Base-by-base conservation (phyloP, 768 basidiomycete species). In the Pisolithus tinctorius region DNA sequence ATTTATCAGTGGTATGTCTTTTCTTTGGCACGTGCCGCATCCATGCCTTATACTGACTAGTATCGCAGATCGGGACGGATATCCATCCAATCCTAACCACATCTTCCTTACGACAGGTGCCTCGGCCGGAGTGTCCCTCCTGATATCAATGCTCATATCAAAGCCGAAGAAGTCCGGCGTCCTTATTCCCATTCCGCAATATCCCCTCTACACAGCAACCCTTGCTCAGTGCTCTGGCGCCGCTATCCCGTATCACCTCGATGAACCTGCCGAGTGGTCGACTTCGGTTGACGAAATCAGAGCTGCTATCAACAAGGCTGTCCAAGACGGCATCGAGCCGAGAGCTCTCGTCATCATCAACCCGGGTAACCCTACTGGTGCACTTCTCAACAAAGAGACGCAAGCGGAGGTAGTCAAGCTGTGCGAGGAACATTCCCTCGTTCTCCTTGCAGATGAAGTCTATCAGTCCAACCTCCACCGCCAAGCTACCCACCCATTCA, bases 61-160 rank as follows among this genome's bases (percentile, higher is more conserved):
- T 23, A 4, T 31, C 41, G 37, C 62, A 95, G 93, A 85, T 49
- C 91, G 95, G 45, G 95, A 98, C 65, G 93, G 93, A 10, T 84
- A 82, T 68, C 84, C 92, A 3, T 77, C 92, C 16, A 69, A 88
- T 64, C 87, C 93, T 2, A 80, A 80, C 49, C 75, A 86, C 65
- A 95, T 99, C 68, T 99, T 92, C 78, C 82, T 99, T 40, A 98
- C 95, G 16, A 87, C 83, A 25, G 96, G 95, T 39, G 95, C 96
- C 17, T 96, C 93, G 20, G 83, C 84, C 11, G 96, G 95, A 48
- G 94, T 99, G n/a, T 85, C 88, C 20, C 81, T 91, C 17, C 72
- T 92, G 23, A 81, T 95, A 58, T 81, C 82, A 61, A 81, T 88
- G 74, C 81, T 93, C 54, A 85, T 93, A 59, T 72, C 82, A 9